These are phyloP conservation scores for Psidium guajava DNA, from an alignment of 345 rosid species.

Conservation along the genomic window DNA sequence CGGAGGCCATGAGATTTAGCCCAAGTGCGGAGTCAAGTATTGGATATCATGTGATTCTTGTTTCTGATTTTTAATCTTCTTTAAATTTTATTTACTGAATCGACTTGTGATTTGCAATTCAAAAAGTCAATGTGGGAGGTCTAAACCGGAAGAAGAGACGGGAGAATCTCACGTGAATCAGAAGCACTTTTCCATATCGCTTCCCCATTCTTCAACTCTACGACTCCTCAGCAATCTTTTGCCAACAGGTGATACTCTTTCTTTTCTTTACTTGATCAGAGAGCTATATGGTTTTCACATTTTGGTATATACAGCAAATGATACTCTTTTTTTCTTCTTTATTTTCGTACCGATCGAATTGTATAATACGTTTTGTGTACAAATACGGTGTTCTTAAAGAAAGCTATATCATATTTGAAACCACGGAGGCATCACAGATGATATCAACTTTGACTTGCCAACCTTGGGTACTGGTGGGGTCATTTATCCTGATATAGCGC, in stretches of 20 bases:
- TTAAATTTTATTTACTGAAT: too few species aligned
- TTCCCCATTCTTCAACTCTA: slow-evolving; percentile 14
- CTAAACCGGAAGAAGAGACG: slow-evolving; percentile 33
- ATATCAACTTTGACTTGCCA: too few species aligned
- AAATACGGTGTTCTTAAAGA: background rate
- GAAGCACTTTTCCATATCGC: slow-evolving; percentile 20
- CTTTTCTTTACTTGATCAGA: too few species aligned
- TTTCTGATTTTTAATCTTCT: too few species aligned
- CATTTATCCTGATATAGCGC: slow-evolving; percentile 18
- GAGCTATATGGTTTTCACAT: background rate
- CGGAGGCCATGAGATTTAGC: too few species aligned
- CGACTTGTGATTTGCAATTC: slow-evolving; percentile 6
- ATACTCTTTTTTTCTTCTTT: background rate
- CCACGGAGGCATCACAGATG: background rate
- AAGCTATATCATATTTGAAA: background rate
- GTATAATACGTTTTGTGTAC: background rate
- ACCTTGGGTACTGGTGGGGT: too few species aligned
- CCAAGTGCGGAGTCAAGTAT: too few species aligned
- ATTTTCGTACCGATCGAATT: background rate
- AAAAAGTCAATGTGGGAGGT: slow-evolving; percentile 29
- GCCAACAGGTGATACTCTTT: background rate
- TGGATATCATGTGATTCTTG: too few species aligned
- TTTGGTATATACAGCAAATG: background rate
- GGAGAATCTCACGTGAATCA: slow-evolving; percentile 13
- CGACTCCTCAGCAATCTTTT: slow-evolving; percentile 14